Conservation (phyloP, 1,284 basidiomycete species). For the Trametes pubescens region DNA sequence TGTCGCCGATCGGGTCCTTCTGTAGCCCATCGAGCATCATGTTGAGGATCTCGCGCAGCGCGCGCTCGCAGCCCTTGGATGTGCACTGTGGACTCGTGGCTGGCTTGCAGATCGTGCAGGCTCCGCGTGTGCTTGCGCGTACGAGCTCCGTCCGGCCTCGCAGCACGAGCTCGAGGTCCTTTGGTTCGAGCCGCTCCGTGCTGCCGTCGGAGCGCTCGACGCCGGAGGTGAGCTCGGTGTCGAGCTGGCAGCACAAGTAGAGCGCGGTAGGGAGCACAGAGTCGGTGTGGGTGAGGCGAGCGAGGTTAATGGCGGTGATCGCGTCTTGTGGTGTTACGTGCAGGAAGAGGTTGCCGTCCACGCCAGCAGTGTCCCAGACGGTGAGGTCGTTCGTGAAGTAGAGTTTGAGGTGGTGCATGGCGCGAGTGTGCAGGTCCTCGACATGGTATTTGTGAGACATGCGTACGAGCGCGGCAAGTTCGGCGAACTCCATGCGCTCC, state of each 20-base stretch:
- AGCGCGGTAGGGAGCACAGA: constrained; percentile 36
- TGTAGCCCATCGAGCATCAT: constrained; percentile 36
- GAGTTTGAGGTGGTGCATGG: constrained; percentile 33
- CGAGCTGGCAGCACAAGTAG: constrained; percentile 36
- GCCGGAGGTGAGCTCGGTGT: constrained; percentile 29
- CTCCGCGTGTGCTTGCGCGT: constrained; percentile 33
- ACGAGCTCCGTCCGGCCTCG: constrained; percentile 34
- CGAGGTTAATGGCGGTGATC: constrained; percentile 35
- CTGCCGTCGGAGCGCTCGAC: constrained; percentile 30
- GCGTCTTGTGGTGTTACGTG: constrained; percentile 32
- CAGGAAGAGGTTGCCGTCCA: constrained; percentile 30
- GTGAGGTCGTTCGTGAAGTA: constrained; percentile 34
- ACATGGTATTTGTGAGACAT: constrained; percentile 39
- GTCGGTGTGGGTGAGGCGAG: constrained; percentile 31
- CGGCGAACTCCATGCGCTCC: constrained; percentile 30
- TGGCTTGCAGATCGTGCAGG: constrained; percentile 32
- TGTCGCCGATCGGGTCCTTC: constrained; percentile 34
- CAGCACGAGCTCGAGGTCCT: constrained; percentile 34
- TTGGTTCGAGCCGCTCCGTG: constrained; percentile 29
- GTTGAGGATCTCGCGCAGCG: constrained; percentile 31
- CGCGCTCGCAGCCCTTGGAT: constrained; percentile 31
- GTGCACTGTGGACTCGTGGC: constrained; percentile 28
- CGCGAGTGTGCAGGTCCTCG: constrained; percentile 30
- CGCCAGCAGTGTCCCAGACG: constrained; percentile 30
- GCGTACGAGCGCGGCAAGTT: constrained; percentile 35